Conservation (phyloP, 2,329 filamentous ascomycete species). For the Penicillium corylophilum region DNA sequence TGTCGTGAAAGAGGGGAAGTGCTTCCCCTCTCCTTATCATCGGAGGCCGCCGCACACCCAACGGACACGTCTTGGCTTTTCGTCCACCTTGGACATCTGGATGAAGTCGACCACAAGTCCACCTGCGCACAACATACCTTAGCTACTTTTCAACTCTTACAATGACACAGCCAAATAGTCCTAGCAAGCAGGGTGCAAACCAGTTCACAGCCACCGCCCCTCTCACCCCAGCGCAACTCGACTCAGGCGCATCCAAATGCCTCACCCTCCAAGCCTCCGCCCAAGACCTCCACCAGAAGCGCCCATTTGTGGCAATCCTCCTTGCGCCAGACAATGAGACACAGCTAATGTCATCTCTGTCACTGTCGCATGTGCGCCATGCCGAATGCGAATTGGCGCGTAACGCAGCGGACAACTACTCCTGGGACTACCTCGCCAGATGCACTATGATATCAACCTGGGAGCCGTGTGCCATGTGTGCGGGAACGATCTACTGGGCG, state of each 20-base stretch:
- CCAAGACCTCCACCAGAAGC: constrained; percentile 45
- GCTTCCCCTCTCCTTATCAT: constrained; percentile 11
- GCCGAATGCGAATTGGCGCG: constrained; percentile 53
- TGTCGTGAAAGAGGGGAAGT: constrained; percentile 5
- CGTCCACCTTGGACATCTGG: background rate
- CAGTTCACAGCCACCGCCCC: constrained; percentile 8
- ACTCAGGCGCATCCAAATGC: constrained; percentile 40
- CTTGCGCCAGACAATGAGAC: constrained; percentile 52
- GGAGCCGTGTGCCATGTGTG: constrained; percentile 58
- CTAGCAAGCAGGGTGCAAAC: background rate
- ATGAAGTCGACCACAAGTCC: background rate
- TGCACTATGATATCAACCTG: constrained; percentile 55
- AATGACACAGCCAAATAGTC: background rate
- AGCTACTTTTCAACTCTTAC: background rate
- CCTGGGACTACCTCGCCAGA: constrained; percentile 48
- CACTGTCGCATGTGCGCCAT: constrained; percentile 55
- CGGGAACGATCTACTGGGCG: constrained; percentile 51
- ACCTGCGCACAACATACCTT: background rate
- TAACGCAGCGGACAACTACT: constrained; percentile 50
- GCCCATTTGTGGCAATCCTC: constrained; percentile 52
- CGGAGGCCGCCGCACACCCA: constrained; percentile 16
- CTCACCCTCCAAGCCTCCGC: constrained; percentile 47
- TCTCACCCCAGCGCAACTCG: constrained; percentile 42
- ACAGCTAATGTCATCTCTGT: constrained; percentile 50
- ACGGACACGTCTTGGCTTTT: background rate